These are phyloP conservation scores for Lentinula novae-zelandiae DNA, from an alignment of 1,284 basidiomycete species.

Conservation along the genomic window DNA sequence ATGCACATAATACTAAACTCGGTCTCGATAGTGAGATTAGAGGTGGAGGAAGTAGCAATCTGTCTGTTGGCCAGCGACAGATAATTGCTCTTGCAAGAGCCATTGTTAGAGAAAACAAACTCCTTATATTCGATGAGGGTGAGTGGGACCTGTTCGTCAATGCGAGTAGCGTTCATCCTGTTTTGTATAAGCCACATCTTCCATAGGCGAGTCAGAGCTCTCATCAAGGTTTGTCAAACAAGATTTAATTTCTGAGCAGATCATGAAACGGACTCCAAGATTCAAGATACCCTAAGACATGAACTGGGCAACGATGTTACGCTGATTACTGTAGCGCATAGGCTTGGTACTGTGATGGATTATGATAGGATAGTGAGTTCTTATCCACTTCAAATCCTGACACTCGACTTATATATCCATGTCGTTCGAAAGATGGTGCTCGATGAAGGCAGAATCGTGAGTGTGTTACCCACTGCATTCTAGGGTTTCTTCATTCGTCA, in stretches of 20 bases:
- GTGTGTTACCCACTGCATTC: neutral
- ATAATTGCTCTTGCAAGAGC: conserved; percentile 44
- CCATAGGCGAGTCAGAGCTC: conserved; percentile 36
- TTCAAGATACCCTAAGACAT: conserved; percentile 53
- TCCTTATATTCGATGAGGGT: conserved; percentile 32
- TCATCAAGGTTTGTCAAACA: neutral
- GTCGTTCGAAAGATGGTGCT: conserved; percentile 28
- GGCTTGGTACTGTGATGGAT: conserved; percentile 15
- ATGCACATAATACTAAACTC: conserved; percentile 27
- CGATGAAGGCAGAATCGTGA: conserved; percentile 32
- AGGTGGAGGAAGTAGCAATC: conserved; percentile 46
- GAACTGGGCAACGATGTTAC: conserved; percentile 51
- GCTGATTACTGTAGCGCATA: conserved; percentile 62
- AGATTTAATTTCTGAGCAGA: conserved; percentile 34
- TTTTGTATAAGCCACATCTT: conserved; percentile 40
- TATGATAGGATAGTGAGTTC: conserved; percentile 13
- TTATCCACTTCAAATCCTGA: neutral
- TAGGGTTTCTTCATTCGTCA: neutral
- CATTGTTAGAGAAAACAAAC: conserved; percentile 25
- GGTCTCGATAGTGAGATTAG: conserved; percentile 34
- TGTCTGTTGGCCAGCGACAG: conserved; percentile 30
- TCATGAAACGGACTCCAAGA: conserved; percentile 55
- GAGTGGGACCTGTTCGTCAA: neutral
- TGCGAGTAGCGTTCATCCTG: neutral
- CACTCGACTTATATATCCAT: neutral